Evolutionary conservation across 1,284 basidiomycete species (phyloP).

Genomic region (Ganoderma meredithae): DNA sequence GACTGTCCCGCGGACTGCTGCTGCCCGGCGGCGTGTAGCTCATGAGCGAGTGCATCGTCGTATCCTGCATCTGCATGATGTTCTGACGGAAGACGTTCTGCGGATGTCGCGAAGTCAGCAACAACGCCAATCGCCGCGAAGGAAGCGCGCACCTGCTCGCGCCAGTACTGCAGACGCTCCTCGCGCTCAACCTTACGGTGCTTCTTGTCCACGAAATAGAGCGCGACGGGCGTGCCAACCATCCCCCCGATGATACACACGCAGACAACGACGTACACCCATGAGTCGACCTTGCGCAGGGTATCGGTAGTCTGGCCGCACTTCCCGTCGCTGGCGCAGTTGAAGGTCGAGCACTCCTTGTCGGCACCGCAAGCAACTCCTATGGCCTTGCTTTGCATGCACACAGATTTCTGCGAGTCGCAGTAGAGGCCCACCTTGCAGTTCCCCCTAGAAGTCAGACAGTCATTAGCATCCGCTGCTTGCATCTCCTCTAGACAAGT

Average conservation of each 20-base stretch:
- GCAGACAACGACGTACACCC: slow-evolving; percentile 77
- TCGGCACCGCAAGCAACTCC: slow-evolving; percentile 74
- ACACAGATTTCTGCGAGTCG: slow-evolving; percentile 64
- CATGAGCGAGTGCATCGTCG: slow-evolving; percentile 68
- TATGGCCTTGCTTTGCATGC: slow-evolving; percentile 63
- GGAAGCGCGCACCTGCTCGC: slow-evolving; percentile 83
- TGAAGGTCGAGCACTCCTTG: slow-evolving; percentile 86
- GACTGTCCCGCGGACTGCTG: slow-evolving; percentile 50
- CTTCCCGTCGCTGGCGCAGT: slow-evolving; percentile 65
- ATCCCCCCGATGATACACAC: slow-evolving; percentile 79
- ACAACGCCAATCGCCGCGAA: too few relatives aligned
- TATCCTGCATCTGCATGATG: slow-evolving; percentile 77
- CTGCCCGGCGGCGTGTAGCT: slow-evolving; percentile 49
- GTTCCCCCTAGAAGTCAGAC: slow-evolving; percentile 59
- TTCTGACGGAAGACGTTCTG: slow-evolving; percentile 82
- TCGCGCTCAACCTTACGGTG: slow-evolving; percentile 79
- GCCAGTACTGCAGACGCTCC: slow-evolving; percentile 87
- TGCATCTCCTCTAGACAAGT: too few relatives aligned
- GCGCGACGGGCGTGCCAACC: slow-evolving; percentile 67
- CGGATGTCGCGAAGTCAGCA: too few relatives aligned
- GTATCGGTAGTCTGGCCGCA: slow-evolving; percentile 71
- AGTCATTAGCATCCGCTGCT: slow-evolving; percentile 4
- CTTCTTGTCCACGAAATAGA: slow-evolving; percentile 76
- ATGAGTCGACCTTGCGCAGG: slow-evolving; percentile 67
- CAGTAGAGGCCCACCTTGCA: slow-evolving; percentile 77